Evolutionary conservation across 1,284 basidiomycete species (phyloP), one percentile per base, ranked within the genome.

Genomic region (Jaminaea rosea): DNA sequence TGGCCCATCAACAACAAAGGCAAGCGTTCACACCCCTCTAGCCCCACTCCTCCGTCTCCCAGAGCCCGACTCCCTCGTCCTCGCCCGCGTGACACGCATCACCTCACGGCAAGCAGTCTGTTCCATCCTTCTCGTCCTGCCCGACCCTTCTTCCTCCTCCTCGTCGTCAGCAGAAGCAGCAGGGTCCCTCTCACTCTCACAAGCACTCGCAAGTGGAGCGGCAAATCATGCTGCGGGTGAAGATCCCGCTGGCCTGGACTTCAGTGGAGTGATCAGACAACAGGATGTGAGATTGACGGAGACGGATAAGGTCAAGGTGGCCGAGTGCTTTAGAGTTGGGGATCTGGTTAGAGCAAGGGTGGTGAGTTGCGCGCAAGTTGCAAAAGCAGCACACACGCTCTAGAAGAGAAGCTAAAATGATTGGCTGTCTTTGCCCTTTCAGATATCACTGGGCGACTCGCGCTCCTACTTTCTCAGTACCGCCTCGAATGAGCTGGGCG

Each of bases 321-420:
- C 83, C 28, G 88, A 94, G 63, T 96, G 90, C 71, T 98, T 97
- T 77, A 81, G 94, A 36, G 87, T 92, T 0, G 92, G 94, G 3
- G 93, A 99, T 76, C 87, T 97, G 49, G 87, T 99, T 26, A 84
- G 87, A 61, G 92, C 91, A 4, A 77, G 86, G 36, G 91, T 97
- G 64, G 91, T 94, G 73, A 75, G 87, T 81, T 8, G 21, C 26
- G 4, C 6, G n/a, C n/a, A n/a, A n/a, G n/a, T n/a, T n/a, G n/a
- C n/a, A n/a, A n/a, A n/a, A n/a, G n/a, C n/a, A n/a, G n/a, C n/a
- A n/a, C n/a, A n/a, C n/a, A n/a, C n/a, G n/a, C n/a, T n/a, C n/a
- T n/a, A n/a, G n/a, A n/a, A 11, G 26, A 5, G 27, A 32, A 7
- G 34, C 21, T 32, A 7, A 37, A 3, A 17, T 15, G 29, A 32